Conservation (phyloP, 2,329 filamentous ascomycete species). For the Anthostomella pinea region DNA sequence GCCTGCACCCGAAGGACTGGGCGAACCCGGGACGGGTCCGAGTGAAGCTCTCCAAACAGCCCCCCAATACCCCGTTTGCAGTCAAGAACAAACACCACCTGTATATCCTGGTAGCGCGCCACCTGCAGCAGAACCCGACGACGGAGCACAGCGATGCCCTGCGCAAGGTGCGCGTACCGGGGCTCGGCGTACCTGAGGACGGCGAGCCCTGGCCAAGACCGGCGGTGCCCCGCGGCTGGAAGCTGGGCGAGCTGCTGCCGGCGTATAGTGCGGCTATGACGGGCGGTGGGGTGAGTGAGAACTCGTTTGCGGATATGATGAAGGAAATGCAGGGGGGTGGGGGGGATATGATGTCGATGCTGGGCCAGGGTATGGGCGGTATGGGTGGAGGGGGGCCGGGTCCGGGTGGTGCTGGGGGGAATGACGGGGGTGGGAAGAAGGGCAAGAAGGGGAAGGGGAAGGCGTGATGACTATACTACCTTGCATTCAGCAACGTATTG, state of each 20-base stretch:
- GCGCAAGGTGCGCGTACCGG: conserved; percentile 66
- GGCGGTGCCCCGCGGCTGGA: conserved; percentile 83
- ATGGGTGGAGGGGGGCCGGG: conserved; percentile 21
- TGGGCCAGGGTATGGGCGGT: conserved; percentile 23
- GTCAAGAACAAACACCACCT: conserved; percentile 83
- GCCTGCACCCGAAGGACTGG: conserved; percentile 96
- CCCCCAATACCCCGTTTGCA: conserved; percentile 24
- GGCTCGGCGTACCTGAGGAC: conserved; percentile 60
- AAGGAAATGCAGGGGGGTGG: conserved; percentile 70
- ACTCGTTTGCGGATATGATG: conserved; percentile 96
- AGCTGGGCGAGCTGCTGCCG: conserved; percentile 79
- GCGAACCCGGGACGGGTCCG: conserved; percentile 89
- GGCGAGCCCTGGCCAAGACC: conserved; percentile 69
- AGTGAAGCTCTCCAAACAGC: no score
- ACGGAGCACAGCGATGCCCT: conserved; percentile 66
- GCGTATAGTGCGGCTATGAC: conserved; percentile 86
- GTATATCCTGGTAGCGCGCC: conserved; percentile 73
- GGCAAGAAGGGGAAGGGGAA: conserved; percentile 49
- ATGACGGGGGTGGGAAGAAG: conserved; percentile 38
- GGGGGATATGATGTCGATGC: conserved; percentile 36
- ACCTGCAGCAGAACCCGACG: conserved; percentile 76
- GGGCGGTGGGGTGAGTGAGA: conserved; percentile 90
- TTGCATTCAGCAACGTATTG: no score
- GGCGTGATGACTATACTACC: no score
- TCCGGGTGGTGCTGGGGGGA: conserved; percentile 21